Conservation (phyloP, 2,329 filamentous ascomycete species). For the Aspergillus alliaceus region DNA sequence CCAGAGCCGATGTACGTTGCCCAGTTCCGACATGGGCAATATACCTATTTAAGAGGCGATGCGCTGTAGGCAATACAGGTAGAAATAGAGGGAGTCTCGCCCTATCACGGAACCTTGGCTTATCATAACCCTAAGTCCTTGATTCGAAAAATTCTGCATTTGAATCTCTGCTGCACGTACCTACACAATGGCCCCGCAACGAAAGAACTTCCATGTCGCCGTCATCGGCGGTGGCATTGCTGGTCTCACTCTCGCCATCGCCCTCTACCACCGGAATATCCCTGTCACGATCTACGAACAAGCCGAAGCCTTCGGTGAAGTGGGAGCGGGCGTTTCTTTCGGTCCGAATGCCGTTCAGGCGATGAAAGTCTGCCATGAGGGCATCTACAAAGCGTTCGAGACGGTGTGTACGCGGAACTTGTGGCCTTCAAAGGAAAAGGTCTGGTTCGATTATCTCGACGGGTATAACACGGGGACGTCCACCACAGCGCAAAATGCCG, state of each 20-base stretch:
- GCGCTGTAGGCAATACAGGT: neutral
- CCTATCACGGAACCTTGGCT: too few species aligned
- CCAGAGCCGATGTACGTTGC: conserved; percentile 11
- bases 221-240: conserved; percentile 39
- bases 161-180: too few species aligned
- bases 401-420: conserved; percentile 32
- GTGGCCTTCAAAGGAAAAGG: conserved; percentile 32
- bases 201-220: conserved; percentile 26
- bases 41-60: neutral
- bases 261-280: conserved; percentile 32
- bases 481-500: conserved; percentile 3
- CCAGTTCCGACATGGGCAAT: conserved; percentile 17
- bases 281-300: conserved; percentile 39
- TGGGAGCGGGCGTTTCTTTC: conserved; percentile 41
- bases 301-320: conserved; percentile 37
- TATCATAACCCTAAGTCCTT: neutral
- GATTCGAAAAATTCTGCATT: too few species aligned
- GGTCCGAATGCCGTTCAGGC: conserved; percentile 35
- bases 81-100: neutral
- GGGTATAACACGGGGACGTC: conserved; percentile 13
- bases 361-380: conserved; percentile 25
- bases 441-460: conserved; percentile 26
- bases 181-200: conserved; percentile 7
- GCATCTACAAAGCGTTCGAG: conserved; percentile 33
- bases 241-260: conserved; percentile 39